Base-by-base conservation (phyloP, 345 rosid genomes). In the Lumnitzera littorea region DNA sequence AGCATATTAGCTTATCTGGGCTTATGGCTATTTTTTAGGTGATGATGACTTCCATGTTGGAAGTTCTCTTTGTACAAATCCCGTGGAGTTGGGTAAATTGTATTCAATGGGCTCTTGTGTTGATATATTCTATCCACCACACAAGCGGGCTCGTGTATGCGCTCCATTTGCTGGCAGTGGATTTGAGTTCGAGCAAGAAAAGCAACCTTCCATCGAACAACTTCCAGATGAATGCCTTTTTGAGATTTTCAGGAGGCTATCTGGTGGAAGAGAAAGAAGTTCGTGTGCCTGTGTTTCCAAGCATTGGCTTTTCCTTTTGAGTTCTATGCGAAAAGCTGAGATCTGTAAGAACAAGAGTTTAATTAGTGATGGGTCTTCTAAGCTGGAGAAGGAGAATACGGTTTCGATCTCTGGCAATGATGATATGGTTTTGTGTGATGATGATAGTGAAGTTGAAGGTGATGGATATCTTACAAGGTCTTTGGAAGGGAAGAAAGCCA, bases 141-240 rank as follows among this genome's bases (percentile, higher is more conserved):
- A 64, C 70, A 87, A 87, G 77, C 72, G 95, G 70, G 87, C 87
- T 54, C 85, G 95, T 53, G 24, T 76, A 51, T 70, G 72, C 62
- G 62, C 78, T 61, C 72, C 82, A 1, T 76, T 62, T 63, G 23
- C 52, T 13, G 55, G 65, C 55, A 63, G 69, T 27, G 64, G 67
- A 16, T 46, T 60, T 1, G 60, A 70, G 51, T 51, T 70, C 55
- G 80, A 66, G 53, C 76, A 51, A 49, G 70, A 63, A 16, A 71
- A 64, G 58, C 75, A 64, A 53, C 75, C 84, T 17, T 81, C 91
- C 7, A 81, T 87, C 2, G 82, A 76, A 7, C 68, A 67, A 47
- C 95, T 87, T 68, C 95, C 95, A 0, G 89, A 84, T 54, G 95
- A 87, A 67, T 84, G 95, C 69, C 87, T 87, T 25, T 80, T 79